Conservation (phyloP, 495 filamentous ascomycete genomes). For the Friedmanniomyces simplex region DNA sequence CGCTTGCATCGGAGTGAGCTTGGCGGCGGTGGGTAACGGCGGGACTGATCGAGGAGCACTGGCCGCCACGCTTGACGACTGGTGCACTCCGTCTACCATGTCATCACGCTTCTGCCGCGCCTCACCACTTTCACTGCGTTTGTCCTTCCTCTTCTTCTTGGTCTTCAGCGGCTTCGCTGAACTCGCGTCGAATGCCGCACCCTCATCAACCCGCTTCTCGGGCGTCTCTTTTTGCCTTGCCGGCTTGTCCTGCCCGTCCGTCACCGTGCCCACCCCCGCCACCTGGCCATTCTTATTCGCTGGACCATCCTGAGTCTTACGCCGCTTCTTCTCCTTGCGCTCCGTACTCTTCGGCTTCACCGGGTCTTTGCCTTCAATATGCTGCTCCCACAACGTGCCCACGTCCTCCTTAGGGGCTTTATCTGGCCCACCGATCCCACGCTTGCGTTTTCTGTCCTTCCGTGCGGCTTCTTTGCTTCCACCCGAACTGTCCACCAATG, state of each 20-base stretch:
- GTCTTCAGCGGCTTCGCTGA: constrained; percentile 24
- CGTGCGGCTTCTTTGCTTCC: constrained; percentile 21
- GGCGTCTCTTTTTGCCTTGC: not conserved
- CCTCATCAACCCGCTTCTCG: too few species aligned
- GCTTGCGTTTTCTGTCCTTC: constrained; percentile 47
- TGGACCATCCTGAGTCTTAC: not conserved
- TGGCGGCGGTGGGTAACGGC: constrained; percentile 34
- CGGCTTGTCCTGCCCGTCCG: not conserved
- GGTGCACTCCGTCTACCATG: constrained; percentile 19
- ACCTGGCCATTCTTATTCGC: too few species aligned
- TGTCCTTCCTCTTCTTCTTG: constrained; percentile 19
- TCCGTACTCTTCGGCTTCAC: not conserved
- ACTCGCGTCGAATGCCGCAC: constrained; percentile 11
- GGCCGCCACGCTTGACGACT: not conserved
- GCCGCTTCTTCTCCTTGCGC: not conserved
- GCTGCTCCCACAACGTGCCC: constrained; percentile 61
- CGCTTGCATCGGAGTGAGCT: constrained; percentile 81
- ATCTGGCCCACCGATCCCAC: constrained; percentile 39
- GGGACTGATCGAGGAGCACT: constrained; percentile 26
- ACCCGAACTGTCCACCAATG: constrained; percentile 27
- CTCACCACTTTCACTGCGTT: constrained; percentile 17
- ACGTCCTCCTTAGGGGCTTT: constrained; percentile 49
- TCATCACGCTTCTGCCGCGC: constrained; percentile 7
- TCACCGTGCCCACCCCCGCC: not conserved
- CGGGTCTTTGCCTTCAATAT: constrained; percentile 57